Evolutionary conservation across 2,329 filamentous ascomycete species (phyloP).

Genomic region (Fonsecaea nubica): DNA sequence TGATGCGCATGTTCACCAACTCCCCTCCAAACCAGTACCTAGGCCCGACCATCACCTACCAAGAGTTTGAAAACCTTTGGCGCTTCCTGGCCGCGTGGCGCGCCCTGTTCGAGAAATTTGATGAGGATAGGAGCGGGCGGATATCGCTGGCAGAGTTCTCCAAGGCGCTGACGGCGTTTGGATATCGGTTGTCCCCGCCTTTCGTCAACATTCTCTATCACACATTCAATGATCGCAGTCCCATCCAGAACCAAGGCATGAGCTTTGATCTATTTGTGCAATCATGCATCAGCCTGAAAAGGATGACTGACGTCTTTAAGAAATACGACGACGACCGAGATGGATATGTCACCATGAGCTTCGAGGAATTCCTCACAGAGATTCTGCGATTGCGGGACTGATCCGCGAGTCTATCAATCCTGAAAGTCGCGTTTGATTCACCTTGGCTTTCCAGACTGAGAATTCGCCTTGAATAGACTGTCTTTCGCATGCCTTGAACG

Average conservation of each 20-base stretch:
- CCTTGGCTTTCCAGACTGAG: not conserved
- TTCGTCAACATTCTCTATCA: constrained; percentile 87
- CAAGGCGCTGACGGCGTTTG: constrained; percentile 89
- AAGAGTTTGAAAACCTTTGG: constrained; percentile 97
- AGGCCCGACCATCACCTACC: constrained; percentile 84
- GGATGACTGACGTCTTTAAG: constrained; percentile 99
- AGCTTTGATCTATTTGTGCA: constrained; percentile 98
- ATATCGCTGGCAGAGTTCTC: constrained; percentile 87
- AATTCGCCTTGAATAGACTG: not conserved
- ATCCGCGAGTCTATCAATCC: not conserved
- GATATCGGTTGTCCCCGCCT: constrained; percentile 82
- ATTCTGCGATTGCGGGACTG: constrained; percentile 40
- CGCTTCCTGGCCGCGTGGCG: constrained; percentile 95
- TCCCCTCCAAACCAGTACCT: constrained; percentile 35
- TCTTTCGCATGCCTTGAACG: not conserved
- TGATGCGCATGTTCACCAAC: constrained; percentile 90
- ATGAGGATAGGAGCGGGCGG: constrained; percentile 82
- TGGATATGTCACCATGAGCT: constrained; percentile 84
- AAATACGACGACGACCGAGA: constrained; percentile 97
- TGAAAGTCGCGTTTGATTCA: not conserved
- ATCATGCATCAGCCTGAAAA: constrained; percentile 92
- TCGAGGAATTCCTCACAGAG: constrained; percentile 75
- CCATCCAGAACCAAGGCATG: constrained; percentile 67
- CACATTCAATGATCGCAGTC: constrained; percentile 71
- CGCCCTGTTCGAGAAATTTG: constrained; percentile 92